phyloP scores from a whole-genome alignment of 2,329 filamentous ascomycete species.

The Drechslera avenae region DNA sequence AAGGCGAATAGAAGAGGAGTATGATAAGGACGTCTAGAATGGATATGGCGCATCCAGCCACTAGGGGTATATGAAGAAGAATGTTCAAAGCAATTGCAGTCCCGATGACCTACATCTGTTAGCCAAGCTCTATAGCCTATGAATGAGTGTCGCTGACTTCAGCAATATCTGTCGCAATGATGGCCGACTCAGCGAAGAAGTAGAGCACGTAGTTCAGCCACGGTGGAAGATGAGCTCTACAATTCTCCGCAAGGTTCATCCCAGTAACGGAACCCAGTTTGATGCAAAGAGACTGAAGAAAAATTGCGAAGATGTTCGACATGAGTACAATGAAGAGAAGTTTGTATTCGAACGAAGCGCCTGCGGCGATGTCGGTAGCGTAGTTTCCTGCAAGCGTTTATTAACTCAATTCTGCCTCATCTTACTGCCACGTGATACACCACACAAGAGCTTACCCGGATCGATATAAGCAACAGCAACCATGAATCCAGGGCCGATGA shows the following conservation, averaged over 20 bases:
- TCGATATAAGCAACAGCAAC: slow-evolving; percentile 58
- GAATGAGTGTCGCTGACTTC: slow-evolving; percentile 46
- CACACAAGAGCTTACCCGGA: slow-evolving; percentile 41
- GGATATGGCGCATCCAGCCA: slow-evolving; percentile 63
- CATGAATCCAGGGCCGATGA: slow-evolving; percentile 72
- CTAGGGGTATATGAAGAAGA: slow-evolving; percentile 58
- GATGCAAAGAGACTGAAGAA: slow-evolving; percentile 70
- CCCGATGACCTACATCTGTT: slow-evolving; percentile 54
- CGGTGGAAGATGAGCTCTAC: slow-evolving; percentile 55
- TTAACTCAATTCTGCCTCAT: too few species aligned
- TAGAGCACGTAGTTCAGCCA: slow-evolving; percentile 62
- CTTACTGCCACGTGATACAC: too few species aligned
- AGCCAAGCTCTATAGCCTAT: neutral
- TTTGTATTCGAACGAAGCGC: slow-evolving; percentile 67
- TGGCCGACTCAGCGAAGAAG: slow-evolving; percentile 61
- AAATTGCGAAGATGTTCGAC: slow-evolving; percentile 73
- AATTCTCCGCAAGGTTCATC: slow-evolving; percentile 57
- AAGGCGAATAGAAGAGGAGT: slow-evolving; percentile 61
- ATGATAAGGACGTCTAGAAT: slow-evolving; percentile 62
- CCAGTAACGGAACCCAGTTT: slow-evolving; percentile 60
- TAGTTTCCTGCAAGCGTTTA: slow-evolving; percentile 57
- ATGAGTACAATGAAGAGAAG: slow-evolving; percentile 72
- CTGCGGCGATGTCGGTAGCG: slow-evolving; percentile 71
- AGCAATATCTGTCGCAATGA: slow-evolving; percentile 65
- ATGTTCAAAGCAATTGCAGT: slow-evolving; percentile 63